These are phyloP conservation scores for Acanthamoeba divionensis DNA, from an alignment of 208 protist species.

Conservation along the genomic window DNA sequence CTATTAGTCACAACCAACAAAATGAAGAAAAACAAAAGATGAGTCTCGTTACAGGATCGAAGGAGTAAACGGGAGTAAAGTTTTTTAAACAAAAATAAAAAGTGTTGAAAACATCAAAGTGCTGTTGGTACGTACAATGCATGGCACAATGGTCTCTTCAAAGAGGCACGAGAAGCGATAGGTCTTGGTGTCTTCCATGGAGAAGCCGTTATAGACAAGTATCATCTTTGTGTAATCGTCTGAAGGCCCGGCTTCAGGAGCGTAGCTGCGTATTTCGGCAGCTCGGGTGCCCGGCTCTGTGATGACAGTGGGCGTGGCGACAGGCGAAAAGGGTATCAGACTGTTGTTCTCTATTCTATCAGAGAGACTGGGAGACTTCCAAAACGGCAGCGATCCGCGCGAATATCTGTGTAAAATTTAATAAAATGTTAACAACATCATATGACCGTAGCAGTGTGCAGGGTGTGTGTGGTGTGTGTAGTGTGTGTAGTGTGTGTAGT, in stretches of 20 bases:
- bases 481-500: too few species aligned
- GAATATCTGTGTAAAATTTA: too few species aligned
- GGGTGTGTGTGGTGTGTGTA: too few species aligned
- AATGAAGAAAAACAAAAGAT: neutral
- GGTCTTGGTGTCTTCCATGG: constrained; percentile 20
- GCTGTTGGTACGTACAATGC: neutral
- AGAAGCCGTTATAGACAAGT: constrained; percentile 25
- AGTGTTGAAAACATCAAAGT: neutral
- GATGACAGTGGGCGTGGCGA: constrained; percentile 18
- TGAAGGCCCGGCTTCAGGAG: constrained; percentile 18
- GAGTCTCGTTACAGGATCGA: neutral
- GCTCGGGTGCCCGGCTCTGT: neutral
- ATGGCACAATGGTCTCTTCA: neutral
- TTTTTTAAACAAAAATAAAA: neutral
- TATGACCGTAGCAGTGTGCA: too few species aligned
- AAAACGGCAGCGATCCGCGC: too few species aligned
- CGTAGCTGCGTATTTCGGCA: constrained; percentile 37
- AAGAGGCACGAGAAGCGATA: constrained; percentile 57
- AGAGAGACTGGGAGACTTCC: too few species aligned
- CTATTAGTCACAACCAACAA: neutral
- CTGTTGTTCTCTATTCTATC: constrained; percentile 3
- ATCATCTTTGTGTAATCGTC: constrained; percentile 43
- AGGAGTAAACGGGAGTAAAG: neutral
- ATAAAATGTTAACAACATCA: too few species aligned
- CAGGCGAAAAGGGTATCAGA: neutral